Evolutionary conservation across 208 protist species (phyloP).

Genomic region (Angomonas deanei): DNA sequence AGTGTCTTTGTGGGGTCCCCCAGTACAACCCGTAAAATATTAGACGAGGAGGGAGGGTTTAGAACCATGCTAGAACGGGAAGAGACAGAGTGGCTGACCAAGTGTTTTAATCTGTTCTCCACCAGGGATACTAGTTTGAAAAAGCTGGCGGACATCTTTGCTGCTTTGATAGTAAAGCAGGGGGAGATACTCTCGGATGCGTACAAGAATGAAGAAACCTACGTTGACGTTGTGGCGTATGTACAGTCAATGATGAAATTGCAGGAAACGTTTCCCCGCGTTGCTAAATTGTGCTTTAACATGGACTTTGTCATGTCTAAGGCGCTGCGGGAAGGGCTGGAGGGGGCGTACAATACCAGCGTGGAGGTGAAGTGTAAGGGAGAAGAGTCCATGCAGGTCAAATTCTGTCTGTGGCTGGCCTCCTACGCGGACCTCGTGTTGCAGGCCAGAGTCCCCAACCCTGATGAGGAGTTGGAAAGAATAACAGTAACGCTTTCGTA

Average conservation of each 20-base stretch:
- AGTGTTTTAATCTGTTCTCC: conserved; percentile 62
- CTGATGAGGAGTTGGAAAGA: conserved; percentile 48
- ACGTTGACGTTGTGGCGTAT: conserved; percentile 51
- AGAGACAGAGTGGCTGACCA: conserved; percentile 37
- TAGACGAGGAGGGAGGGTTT: conserved; percentile 45
- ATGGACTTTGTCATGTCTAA: conserved; percentile 52
- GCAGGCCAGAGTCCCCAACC: conserved; percentile 26
- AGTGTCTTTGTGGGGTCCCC: conserved; percentile 45
- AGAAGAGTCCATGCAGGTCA: background rate
- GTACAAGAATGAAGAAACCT: conserved; percentile 42
- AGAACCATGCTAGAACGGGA: conserved; percentile 28
- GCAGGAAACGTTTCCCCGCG: conserved; percentile 57
- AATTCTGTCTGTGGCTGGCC: conserved; percentile 72
- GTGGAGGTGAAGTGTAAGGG: conserved; percentile 26
- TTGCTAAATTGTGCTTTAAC: conserved; percentile 60
- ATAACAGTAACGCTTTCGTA: conserved; percentile 60
- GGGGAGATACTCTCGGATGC: conserved; percentile 30
- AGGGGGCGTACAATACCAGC: conserved; percentile 50
- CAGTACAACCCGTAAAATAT: conserved; percentile 29
- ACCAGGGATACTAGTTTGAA: conserved; percentile 32
- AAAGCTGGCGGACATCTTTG: conserved; percentile 36
- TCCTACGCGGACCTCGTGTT: conserved; percentile 72
- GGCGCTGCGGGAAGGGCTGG: conserved; percentile 68
- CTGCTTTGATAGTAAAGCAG: conserved; percentile 42
- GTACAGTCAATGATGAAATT: conserved; percentile 67